These are phyloP conservation scores for Talaromyces sp. DNA, from an alignment of 2,329 filamentous ascomycete species.

Conservation along the genomic window DNA sequence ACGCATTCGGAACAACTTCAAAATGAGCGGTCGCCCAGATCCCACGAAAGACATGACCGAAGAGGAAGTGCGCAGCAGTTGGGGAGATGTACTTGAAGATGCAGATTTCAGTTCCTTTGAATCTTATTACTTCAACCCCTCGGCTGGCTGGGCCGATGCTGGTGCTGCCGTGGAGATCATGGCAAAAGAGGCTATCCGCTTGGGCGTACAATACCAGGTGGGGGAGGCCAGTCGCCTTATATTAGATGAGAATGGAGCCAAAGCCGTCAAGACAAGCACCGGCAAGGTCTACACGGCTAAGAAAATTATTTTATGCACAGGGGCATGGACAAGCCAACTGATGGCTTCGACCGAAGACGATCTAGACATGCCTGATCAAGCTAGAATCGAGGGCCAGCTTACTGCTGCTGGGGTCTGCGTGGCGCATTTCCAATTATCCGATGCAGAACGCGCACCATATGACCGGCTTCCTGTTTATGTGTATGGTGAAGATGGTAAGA, in stretches of 20 bases:
- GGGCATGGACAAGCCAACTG: constrained; percentile 59
- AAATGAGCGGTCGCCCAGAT: constrained; percentile 46
- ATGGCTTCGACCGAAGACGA: constrained; percentile 55
- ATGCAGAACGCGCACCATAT: constrained; percentile 54
- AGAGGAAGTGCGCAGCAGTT: constrained; percentile 43
- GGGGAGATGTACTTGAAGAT: constrained; percentile 44
- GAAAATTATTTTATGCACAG: constrained; percentile 58
- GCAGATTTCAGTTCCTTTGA: constrained; percentile 42
- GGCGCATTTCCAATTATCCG: constrained; percentile 58
- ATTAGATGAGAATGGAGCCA: constrained; percentile 38
- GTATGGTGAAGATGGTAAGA: constrained; percentile 46
- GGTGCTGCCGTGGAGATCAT: constrained; percentile 50
- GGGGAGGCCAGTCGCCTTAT: constrained; percentile 51
- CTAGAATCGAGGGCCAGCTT: constrained; percentile 55
- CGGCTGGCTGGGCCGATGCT: constrained; percentile 59
- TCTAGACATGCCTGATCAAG: constrained; percentile 49
- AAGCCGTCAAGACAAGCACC: constrained; percentile 52
- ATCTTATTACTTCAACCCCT: constrained; percentile 53
- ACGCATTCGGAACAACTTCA: constrained; percentile 59
- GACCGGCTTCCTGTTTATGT: constrained; percentile 58
- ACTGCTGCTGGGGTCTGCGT: constrained; percentile 64
- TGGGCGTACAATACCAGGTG: constrained; percentile 50
- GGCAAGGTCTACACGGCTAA: constrained; percentile 55
- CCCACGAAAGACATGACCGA: constrained; percentile 49
- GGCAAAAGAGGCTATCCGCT: constrained; percentile 46